Conservation (phyloP, 805 yeast genomes). For the Wickerhamomyces xylosicus region DNA sequence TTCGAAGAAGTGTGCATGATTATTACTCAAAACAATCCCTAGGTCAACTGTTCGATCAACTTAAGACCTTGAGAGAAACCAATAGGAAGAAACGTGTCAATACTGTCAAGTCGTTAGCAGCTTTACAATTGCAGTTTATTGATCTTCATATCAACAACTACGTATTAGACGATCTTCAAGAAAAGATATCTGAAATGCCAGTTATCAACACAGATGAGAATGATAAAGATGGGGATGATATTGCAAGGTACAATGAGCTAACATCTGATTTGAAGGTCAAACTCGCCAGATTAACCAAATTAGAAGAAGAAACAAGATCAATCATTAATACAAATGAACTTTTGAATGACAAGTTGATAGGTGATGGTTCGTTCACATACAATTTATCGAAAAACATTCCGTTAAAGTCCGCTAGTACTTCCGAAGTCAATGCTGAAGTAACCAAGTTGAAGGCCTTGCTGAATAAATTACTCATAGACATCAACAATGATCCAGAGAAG, state of each 20-base stretch:
- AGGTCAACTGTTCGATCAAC: slow-evolving; percentile 13
- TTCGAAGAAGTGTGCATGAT: not conserved
- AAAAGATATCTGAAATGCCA: not conserved
- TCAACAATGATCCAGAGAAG: not conserved
- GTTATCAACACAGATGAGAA: not conserved
- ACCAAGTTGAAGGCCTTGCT: not conserved
- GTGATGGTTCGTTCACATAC: not conserved
- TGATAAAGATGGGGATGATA: not conserved
- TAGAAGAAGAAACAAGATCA: not conserved
- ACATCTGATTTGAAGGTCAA: not conserved
- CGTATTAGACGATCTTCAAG: not conserved
- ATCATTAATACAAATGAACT: not conserved
- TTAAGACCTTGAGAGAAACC: slow-evolving; percentile 9
- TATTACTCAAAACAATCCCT: slow-evolving; percentile 15
- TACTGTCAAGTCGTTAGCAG: not conserved
- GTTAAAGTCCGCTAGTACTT: not conserved
- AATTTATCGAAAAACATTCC: not conserved
- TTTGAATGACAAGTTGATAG: not conserved
- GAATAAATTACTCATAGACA: not conserved
- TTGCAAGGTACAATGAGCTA: not conserved
- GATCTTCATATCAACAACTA: not conserved
- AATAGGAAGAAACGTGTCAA: slow-evolving; percentile 2
- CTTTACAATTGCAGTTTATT: not conserved
- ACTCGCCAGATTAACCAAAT: not conserved
- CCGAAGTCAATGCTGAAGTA: not conserved